Percentiles rank a stretch among this genome's conserved stretches.
Conservation (phyloP, 306 rosid species). For the Fragaria nilgerrensis region DNA sequence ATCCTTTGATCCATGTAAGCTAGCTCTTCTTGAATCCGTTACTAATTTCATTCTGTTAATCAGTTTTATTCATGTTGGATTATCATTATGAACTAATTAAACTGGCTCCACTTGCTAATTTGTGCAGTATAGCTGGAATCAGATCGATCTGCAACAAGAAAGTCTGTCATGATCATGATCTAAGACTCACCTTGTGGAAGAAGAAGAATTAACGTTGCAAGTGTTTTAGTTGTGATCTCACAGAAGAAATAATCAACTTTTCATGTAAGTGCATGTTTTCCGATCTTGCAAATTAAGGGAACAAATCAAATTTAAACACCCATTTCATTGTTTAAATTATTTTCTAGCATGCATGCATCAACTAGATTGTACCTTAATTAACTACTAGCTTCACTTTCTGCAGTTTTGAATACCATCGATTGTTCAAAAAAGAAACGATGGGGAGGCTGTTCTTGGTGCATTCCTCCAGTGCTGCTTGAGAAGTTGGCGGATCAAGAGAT, state of each 20-base stretch:
- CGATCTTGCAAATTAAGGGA: background rate
- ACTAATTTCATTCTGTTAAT: background rate
- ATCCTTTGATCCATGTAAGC: background rate
- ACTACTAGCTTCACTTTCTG: too few species aligned
- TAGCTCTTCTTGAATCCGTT: background rate
- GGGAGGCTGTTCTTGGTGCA: background rate
- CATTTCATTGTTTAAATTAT: too few species aligned
- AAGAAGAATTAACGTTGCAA: background rate
- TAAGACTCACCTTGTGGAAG: too few species aligned
- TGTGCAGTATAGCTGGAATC: background rate
- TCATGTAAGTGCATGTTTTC: background rate
- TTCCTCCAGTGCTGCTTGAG: background rate
- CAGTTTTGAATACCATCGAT: too few species aligned
- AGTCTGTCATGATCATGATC: background rate
- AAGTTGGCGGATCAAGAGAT: background rate
- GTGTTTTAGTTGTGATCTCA: background rate
- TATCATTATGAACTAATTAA: background rate
- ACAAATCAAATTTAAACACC: too few species aligned
- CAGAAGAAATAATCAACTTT: background rate
- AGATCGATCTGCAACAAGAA: background rate
- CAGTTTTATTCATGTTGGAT: too few species aligned
- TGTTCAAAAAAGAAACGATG: background rate
- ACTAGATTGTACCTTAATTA: background rate
- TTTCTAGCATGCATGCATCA: background rate
- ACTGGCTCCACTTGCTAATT: background rate